Conservation (phyloP, 768 basidiomycete genomes). For the Tylopilus rubrobrunneus region DNA sequence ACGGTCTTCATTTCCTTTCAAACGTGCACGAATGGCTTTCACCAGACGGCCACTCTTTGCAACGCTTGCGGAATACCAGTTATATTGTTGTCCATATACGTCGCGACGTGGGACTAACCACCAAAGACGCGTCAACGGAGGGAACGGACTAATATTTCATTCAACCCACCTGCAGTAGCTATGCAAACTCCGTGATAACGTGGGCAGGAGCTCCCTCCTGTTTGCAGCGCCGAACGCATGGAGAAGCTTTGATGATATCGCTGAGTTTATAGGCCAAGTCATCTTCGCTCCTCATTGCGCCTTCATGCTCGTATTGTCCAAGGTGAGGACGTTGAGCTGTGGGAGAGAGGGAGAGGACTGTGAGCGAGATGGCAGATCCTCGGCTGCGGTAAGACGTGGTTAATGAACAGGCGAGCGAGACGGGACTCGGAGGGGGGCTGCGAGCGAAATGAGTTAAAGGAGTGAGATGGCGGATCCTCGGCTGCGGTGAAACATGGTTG, state of each 20-base stretch:
- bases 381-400: too few relatives aligned
- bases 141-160: neutral
- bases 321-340: too few relatives aligned
- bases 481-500: too few relatives aligned
- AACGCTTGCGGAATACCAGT: conserved; percentile 96
- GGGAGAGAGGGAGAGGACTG: too few relatives aligned
- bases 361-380: too few relatives aligned
- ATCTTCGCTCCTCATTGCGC: conserved; percentile 95
- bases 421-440: too few relatives aligned
- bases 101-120: conserved; percentile 91
- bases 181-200: conserved; percentile 94
- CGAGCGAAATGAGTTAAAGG: too few relatives aligned
- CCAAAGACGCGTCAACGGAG: neutral
- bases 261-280: conserved; percentile 98
- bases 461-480: too few relatives aligned
- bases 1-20: conserved; percentile 98
- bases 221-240: conserved; percentile 86
- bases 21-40: conserved; percentile 97
- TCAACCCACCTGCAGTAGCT: conserved; percentile 80
- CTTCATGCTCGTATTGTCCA: conserved; percentile 52
- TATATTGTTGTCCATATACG: conserved; percentile 99
- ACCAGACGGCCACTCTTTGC: conserved; percentile 91
- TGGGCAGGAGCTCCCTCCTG: conserved; percentile 97
- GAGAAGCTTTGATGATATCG: conserved; percentile 94
- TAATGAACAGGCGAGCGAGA: too few relatives aligned